Evolutionary conservation across 768 basidiomycete species (phyloP), one percentile per base, ranked within the genome.

Genomic region (Trametes meyenii): DNA sequence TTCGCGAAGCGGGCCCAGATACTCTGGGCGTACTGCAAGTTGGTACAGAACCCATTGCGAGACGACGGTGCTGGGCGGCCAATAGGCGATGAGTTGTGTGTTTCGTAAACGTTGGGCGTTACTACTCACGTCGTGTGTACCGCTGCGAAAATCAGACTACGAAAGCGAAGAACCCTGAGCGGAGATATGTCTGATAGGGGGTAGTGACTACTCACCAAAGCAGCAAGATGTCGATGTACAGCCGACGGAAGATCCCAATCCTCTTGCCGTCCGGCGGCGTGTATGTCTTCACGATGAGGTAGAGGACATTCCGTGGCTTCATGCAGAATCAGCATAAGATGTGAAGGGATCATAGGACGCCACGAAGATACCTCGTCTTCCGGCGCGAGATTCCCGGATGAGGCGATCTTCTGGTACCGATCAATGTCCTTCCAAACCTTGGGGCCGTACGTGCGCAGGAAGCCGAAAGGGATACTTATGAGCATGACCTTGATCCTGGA

Each of bases 101-200:
- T 16, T 6, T 19, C 49, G 23, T 44, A 14, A 23, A 24, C 10
- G 38, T 24, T 1, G 2, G 38, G 36, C 38, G 44, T 6, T 43
- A 69, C 71, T 43, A 69, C 71, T 35, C 43, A 74, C 71, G 75
- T 75, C 53, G 74, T 74, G 54, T 76, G 75, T 5, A 76, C 73
- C 4, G 75, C 73, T 4, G 74, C 75, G 59, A 76, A 75, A 42
- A 76, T 73, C 19, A 76, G 55, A 24, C 74, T 76, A 19, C 33
- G 11, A 33, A 33, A 33, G 29, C 29, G 29, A 36, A 50, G 36
- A 42, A 60, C n/a, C 23, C 21, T 51, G 5, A 40, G 42, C 44
- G 39, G 48, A 24, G 49, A 50, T 8, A 17, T 16, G 14, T 19
- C 29, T 10, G 51, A 17, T 36, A 12, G 40, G 12, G 12, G 16